These are phyloP conservation scores for Chlamydomonas reinhardtii DNA, from an alignment of 163 green algal species.

Conservation along the genomic window DNA sequence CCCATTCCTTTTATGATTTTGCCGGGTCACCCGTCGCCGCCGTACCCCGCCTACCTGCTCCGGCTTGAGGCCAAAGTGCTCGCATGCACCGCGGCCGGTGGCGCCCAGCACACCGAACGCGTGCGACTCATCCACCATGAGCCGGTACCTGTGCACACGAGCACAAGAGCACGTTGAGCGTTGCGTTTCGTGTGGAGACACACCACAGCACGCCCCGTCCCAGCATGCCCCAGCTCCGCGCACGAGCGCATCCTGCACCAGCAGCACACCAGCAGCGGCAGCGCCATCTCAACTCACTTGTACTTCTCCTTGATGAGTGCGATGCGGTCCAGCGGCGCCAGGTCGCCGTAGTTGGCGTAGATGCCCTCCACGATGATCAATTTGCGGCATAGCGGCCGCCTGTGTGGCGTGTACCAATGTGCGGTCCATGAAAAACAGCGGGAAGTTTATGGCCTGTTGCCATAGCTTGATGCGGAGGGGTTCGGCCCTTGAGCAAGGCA, in stretches of 20 bases:
- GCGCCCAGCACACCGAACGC: constrained; percentile 92
- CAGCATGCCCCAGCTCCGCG: no score
- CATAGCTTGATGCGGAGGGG: no score
- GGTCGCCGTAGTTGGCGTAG: constrained; percentile 88
- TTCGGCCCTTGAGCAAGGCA: no score
- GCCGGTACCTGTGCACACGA: constrained; percentile 80
- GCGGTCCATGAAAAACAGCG: no score
- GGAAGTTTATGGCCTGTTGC: no score
- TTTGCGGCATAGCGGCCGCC: constrained; percentile 86
- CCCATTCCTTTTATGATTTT: no score
- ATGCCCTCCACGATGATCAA: constrained; percentile 98
- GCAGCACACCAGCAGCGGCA: not conserved
- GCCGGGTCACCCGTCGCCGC: no score
- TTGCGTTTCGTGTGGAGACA: no score
- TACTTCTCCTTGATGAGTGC: constrained; percentile 84
- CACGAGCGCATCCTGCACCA: no score
- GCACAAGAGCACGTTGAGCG: not conserved
- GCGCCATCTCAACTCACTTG: constrained; percentile 50
- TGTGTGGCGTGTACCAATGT: no score
- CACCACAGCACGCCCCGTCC: no score
- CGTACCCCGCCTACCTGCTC: constrained; percentile 48
- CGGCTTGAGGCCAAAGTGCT: constrained; percentile 86
- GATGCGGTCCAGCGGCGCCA: constrained; percentile 88
- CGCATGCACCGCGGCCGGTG: constrained; percentile 88
- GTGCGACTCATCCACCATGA: constrained; percentile 96